Base-by-base conservation (phyloP, 1,284 basidiomycete species). In the Austropuccinia psidii region DNA sequence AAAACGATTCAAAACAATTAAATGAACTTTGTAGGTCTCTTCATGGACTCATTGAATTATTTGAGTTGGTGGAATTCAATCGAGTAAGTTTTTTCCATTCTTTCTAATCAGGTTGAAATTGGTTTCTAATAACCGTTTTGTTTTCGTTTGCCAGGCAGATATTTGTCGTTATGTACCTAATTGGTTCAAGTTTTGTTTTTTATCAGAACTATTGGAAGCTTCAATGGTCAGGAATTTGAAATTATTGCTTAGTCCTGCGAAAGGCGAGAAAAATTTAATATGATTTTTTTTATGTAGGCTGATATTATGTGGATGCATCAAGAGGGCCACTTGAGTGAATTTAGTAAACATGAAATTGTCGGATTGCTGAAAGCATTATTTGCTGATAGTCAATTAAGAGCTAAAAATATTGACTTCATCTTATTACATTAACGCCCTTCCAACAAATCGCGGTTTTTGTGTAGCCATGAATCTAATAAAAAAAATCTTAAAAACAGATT, bases 131-230 rank as follows among this genome's bases (percentile, higher is more conserved):
- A 45, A 11, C 27, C n/a, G 37, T 17, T 24, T 35, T 2, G 17
- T 9, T 24, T 47, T 73, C n/a, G 8, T 66, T 52, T 49, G 1
- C 13, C 35, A 75, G 73, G 27, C 66, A 24, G 50, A 54, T 65
- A 73, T 68, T 62, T 68, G 41, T 54, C 75, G 75, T 11, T 77
- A 90, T 76, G 91, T 93, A 19, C 89, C 90, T 0, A 88, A 87
- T n/a, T 97, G 92, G 93, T 85, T 95, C 78, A 95, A 95, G 80
- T 94, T 91, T 81, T 91, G 89, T 24, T 97, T 96, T 81, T 84
- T 95, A 1, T 90, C 90, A 1, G 93, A 96, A 80, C 84, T 97
- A 13, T 81, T 97, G 82, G 91, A 92, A 76, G 74, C 89, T 54
- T 73, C 69, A n/a, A 73, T 73, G 69, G 69, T 73, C 24, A 52